Evolutionary conservation across 2,329 filamentous ascomycete genomes (phyloP).

Genomic region (Grosmannia huntii): DNA sequence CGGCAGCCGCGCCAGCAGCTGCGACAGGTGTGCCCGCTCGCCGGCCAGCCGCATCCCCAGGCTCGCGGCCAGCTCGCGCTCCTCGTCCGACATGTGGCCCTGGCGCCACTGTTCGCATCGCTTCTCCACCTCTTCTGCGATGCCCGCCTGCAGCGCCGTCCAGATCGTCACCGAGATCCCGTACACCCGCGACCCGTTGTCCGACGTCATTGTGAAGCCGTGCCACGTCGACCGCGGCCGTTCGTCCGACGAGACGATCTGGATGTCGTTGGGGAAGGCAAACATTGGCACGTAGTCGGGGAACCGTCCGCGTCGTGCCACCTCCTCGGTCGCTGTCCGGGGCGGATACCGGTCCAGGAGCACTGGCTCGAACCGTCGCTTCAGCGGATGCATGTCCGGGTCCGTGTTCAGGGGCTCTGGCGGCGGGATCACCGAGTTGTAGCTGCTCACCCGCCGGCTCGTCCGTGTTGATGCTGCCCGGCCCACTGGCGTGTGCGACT

Average conservation of each 20-base stretch:
- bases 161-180: slow-evolving; percentile 86
- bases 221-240: slow-evolving; percentile 95
- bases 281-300: slow-evolving; percentile 99
- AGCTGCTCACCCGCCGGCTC: slow-evolving; percentile 82
- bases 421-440: slow-evolving; percentile 92
- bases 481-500: background rate
- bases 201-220: slow-evolving; percentile 94
- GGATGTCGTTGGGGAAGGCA: slow-evolving; percentile 95
- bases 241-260: slow-evolving; percentile 90
- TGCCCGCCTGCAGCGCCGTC: slow-evolving; percentile 70
- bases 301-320: slow-evolving; percentile 69
- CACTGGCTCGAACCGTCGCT: slow-evolving; percentile 90
- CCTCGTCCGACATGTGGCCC: slow-evolving; percentile 76
- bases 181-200: slow-evolving; percentile 83
- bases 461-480: slow-evolving; percentile 54
- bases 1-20: slow-evolving; percentile 72
- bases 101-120: slow-evolving; percentile 79
- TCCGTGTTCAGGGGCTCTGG: slow-evolving; percentile 83
- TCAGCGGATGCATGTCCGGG: slow-evolving; percentile 89
- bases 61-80: slow-evolving; percentile 83
- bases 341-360: slow-evolving; percentile 87
- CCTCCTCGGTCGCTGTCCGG: slow-evolving; percentile 67
- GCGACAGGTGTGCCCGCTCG: slow-evolving; percentile 81
- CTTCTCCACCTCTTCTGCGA: slow-evolving; percentile 72
- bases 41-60: slow-evolving; percentile 75